These are phyloP conservation scores for Silene coronaria DNA, from an alignment of 179 eudicot genomes.

Conservation along the genomic window DNA sequence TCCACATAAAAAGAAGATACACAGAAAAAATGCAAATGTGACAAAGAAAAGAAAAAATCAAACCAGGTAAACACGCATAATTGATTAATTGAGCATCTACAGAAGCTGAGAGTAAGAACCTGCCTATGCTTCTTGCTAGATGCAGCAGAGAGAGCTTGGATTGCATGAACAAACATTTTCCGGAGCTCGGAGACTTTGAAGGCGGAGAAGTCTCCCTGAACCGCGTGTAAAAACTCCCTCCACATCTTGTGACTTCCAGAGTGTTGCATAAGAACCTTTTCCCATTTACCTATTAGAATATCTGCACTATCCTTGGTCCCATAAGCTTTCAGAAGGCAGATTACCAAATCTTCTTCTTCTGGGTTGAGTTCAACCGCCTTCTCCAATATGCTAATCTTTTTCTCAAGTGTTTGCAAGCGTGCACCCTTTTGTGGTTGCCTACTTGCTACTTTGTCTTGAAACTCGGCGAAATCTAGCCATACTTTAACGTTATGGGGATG, in stretches of 20 bases:
- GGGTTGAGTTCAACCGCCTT: slow-evolving; percentile 87
- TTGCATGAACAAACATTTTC: slow-evolving; percentile 71
- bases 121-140: slow-evolving; percentile 80
- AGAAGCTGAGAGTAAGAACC: slow-evolving; percentile 50
- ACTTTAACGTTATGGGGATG: slow-evolving; percentile 61
- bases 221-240: slow-evolving; percentile 68
- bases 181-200: slow-evolving; percentile 88
- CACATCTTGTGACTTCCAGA: slow-evolving; percentile 65
- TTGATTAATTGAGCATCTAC: slow-evolving; percentile 8
- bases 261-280: slow-evolving; percentile 68
- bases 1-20: neutral
- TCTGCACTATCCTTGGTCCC: slow-evolving; percentile 65
- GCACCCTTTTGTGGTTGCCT: slow-evolving; percentile 91
- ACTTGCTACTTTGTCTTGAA: slow-evolving; percentile 87
- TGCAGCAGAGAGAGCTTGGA: slow-evolving; percentile 78
- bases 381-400: slow-evolving; percentile 94
- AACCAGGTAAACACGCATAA: neutral
- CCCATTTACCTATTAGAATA: slow-evolving; percentile 74
- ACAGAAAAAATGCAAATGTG: neutral
- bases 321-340: slow-evolving; percentile 71
- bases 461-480: slow-evolving; percentile 82
- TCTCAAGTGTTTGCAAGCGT: slow-evolving; percentile 88
- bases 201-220: slow-evolving; percentile 72
- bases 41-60: neutral
- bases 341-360: slow-evolving; percentile 72